A percentile compares a stretch with the other conserved stretches of the same genome.
Conservation (phyloP, 1,284 basidiomycete genomes). For the Hemileia vastatrix region DNA sequence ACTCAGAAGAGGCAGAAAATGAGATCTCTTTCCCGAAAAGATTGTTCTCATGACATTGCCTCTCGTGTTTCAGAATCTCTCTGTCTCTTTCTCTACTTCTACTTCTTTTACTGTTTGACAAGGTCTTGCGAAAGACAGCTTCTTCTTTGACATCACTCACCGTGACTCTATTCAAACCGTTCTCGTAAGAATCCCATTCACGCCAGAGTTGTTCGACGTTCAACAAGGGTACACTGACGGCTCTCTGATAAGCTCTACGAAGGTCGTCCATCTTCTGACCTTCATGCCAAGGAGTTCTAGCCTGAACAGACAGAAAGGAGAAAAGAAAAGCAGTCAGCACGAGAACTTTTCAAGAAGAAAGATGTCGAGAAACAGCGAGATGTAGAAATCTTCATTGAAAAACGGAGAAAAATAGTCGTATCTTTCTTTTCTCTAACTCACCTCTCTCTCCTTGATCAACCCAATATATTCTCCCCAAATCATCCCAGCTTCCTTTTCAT, state of each 20-base stretch:
- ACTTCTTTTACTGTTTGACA: not conserved
- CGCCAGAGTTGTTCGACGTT: conserved; percentile 42
- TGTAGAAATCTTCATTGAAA: not conserved
- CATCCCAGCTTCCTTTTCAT: conserved; percentile 37
- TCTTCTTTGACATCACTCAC: too few species aligned
- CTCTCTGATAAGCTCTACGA: conserved; percentile 39
- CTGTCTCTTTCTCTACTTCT: too few species aligned
- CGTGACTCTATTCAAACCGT: conserved; percentile 39
- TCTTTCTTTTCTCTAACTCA: not conserved
- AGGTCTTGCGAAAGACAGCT: not conserved
- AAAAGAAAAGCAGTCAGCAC: not conserved
- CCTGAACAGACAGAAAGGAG: not conserved
- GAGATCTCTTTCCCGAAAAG: not conserved
- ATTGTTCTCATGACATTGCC: too few species aligned
- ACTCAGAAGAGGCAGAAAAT: not conserved
- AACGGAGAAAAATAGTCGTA: not conserved
- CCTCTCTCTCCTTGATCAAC: conserved; percentile 40
- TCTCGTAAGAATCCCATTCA: conserved; percentile 42
- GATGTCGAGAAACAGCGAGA: not conserved
- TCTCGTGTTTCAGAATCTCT: too few species aligned
- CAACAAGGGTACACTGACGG: conserved; percentile 36
- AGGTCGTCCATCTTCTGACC: conserved; percentile 44
- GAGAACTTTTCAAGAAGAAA: not conserved
- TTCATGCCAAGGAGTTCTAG: conserved; percentile 31
- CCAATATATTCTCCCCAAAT: conserved; percentile 42